These are phyloP conservation scores for Volvox africanus DNA, from an alignment of 139 green algal species.

Conservation along the genomic window DNA sequence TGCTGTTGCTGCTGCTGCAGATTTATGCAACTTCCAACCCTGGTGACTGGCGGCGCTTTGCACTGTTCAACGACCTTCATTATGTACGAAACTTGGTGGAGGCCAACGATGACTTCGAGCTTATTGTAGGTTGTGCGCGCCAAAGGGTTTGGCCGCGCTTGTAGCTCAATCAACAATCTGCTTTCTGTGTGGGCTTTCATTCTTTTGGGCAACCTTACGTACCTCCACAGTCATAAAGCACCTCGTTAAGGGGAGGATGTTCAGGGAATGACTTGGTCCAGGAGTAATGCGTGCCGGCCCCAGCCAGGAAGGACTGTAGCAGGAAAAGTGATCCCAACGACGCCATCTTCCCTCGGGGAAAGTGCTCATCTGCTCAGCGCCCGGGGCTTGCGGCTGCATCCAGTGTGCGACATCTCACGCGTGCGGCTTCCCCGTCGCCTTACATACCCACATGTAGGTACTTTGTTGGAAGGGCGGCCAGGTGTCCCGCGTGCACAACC, in stretches of 20 bases:
- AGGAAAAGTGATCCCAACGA: neutral
- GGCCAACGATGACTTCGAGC: conserved; percentile 53
- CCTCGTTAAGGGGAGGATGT: no score
- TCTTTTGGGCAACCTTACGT: no score
- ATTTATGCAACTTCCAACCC: neutral
- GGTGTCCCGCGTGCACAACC: conserved; percentile 59
- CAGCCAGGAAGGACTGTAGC: no score
- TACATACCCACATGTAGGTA: conserved; percentile 21
- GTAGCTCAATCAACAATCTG: no score
- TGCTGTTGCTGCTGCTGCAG: neutral
- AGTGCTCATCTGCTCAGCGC: neutral
- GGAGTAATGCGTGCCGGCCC: neutral
- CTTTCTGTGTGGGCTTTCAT: no score
- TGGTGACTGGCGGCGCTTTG: conserved; percentile 46
- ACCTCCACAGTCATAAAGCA: no score
- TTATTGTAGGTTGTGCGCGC: conserved; percentile 54
- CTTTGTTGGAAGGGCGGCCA: conserved; percentile 62
- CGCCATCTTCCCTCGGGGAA: neutral
- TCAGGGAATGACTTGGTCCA: neutral
- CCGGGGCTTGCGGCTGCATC: neutral
- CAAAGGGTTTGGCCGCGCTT: no score
- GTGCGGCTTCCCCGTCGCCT: neutral
- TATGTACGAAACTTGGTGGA: conserved; percentile 65
- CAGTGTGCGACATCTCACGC: neutral
- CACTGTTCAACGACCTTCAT: conserved; percentile 50